phyloP scores from a whole-genome alignment of 768 basidiomycete species.

The Pulveroboletus sp. region DNA sequence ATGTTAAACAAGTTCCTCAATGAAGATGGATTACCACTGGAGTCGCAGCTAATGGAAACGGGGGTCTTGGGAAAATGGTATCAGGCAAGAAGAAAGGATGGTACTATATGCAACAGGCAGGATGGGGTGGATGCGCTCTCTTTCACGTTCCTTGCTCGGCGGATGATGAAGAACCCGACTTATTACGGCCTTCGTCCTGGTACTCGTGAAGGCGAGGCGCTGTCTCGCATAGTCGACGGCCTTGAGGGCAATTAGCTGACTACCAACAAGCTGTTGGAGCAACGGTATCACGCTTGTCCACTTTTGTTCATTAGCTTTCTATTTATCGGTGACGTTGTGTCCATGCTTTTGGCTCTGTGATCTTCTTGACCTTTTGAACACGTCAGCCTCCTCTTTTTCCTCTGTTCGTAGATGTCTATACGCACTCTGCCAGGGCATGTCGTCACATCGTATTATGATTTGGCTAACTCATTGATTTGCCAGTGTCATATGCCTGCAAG shows the following conservation, averaged over 20 bases:
- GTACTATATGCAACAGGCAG: constrained; percentile 50
- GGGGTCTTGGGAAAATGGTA: constrained; percentile 50
- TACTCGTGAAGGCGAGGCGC: constrained; percentile 44
- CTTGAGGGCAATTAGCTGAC: constrained; percentile 23
- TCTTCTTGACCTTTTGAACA: no score
- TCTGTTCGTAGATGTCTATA: no score
- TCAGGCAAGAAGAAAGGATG: constrained; percentile 35
- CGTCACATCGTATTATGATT: no score
- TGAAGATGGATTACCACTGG: constrained; percentile 79
- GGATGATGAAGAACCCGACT: constrained; percentile 75
- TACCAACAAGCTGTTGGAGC: background rate
- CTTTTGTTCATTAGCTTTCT: no score
- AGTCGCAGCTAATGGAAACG: constrained; percentile 68
- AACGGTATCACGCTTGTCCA: no score
- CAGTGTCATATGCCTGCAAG: no score
- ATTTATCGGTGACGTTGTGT: no score
- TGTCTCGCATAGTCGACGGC: constrained; percentile 71
- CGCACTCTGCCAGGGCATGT: no score
- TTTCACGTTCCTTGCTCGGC: constrained; percentile 74
- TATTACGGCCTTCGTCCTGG: constrained; percentile 67
- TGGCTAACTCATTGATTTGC: no score
- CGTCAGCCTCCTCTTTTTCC: no score
- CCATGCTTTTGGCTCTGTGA: no score
- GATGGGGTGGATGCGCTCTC: constrained; percentile 74
- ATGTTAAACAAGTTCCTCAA: constrained; percentile 81